Percentiles rank a stretch among this genome's conserved stretches.
phyloP scores from a whole-genome alignment of 441 rosid species.

The Cnidoscolus chayamansa region DNA sequence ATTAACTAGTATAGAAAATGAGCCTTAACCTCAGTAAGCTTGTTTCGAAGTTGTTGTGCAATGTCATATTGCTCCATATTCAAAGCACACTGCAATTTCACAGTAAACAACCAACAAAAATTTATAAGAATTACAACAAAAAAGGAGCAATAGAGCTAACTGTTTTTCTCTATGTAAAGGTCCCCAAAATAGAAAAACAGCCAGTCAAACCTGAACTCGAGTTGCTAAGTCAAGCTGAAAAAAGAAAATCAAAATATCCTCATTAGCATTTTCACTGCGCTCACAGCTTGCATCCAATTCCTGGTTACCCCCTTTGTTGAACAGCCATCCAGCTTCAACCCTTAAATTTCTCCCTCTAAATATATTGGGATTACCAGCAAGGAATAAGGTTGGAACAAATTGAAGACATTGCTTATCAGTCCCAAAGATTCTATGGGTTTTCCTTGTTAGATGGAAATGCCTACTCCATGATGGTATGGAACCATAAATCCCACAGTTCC shows the following conservation, averaged over 20 bases:
- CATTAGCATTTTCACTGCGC: conserved; percentile 85
- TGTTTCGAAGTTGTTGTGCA: conserved; percentile 80
- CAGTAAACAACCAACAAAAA: conserved; percentile 18
- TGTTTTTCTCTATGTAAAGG: neutral
- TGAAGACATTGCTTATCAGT: conserved; percentile 36
- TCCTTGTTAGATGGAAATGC: conserved; percentile 36
- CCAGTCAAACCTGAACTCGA: conserved; percentile 72
- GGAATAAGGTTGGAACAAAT: conserved; percentile 29
- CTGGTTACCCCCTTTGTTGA: conserved; percentile 56
- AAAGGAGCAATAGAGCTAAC: conserved; percentile 1
- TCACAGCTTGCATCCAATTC: conserved; percentile 60
- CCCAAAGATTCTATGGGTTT: conserved; percentile 29
- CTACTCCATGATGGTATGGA: conserved; percentile 33
- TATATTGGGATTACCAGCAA: conserved; percentile 29
- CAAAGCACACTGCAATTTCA: conserved; percentile 66
- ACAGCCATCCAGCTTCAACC: conserved; percentile 87
- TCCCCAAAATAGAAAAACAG: neutral
- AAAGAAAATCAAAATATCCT: conserved; percentile 86
- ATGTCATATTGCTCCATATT: conserved; percentile 82
- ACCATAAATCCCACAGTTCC: conserved; percentile 41
- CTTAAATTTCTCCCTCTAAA: conserved; percentile 39
- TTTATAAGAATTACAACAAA: conserved; percentile 17
- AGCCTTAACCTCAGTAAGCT: conserved; percentile 73
- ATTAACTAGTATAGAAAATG: conserved; percentile 5
- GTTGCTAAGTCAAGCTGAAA: conserved; percentile 87